Conservation (phyloP, 2,329 filamentous ascomycete genomes). For the Paracoccidioides lutzii region DNA sequence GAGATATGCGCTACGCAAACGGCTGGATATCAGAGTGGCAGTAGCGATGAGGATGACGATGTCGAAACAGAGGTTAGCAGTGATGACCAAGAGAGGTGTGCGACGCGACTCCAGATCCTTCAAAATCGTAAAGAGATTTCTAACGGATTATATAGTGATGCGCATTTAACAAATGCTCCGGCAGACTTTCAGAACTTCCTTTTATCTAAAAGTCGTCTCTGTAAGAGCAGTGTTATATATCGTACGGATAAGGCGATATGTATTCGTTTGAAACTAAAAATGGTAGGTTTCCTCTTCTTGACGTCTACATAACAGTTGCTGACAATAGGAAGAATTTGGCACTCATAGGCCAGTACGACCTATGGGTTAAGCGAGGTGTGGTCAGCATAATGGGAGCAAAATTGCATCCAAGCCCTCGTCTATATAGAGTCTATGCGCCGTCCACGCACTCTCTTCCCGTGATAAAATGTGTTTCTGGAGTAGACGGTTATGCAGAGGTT, state of each 20-base stretch:
- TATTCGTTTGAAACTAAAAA: conserved; percentile 28
- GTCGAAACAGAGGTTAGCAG: not conserved
- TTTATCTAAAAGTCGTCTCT: conserved; percentile 26
- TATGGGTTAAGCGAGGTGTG: conserved; percentile 45
- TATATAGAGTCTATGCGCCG: conserved; percentile 42
- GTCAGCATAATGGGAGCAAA: conserved; percentile 48
- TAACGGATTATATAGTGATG: conserved; percentile 16
- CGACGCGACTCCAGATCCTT: not conserved
- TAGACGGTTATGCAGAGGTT: conserved; percentile 34
- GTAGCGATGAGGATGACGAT: not conserved
- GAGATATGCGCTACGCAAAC: not conserved
- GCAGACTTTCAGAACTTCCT: conserved; percentile 26
- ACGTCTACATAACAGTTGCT: not conserved
- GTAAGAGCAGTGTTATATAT: conserved; percentile 26
- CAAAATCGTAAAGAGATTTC: not conserved
- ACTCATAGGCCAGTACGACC: conserved; percentile 41
- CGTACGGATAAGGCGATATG: conserved; percentile 26
- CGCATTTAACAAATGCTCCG: conserved; percentile 20
- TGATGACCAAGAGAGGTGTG: conserved; percentile 4
- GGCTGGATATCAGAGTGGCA: not conserved
- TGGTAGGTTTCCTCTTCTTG: conserved; percentile 15
- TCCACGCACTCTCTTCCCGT: conserved; percentile 44
- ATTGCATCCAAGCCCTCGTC: conserved; percentile 32
- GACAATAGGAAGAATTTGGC: conserved; percentile 25
- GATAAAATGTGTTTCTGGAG: conserved; percentile 34